Percentiles rank a stretch among this genome's conserved stretches.
Conservation (phyloP, 2,329 filamentous ascomycete species). For the Trichophyton schoenleinii region DNA sequence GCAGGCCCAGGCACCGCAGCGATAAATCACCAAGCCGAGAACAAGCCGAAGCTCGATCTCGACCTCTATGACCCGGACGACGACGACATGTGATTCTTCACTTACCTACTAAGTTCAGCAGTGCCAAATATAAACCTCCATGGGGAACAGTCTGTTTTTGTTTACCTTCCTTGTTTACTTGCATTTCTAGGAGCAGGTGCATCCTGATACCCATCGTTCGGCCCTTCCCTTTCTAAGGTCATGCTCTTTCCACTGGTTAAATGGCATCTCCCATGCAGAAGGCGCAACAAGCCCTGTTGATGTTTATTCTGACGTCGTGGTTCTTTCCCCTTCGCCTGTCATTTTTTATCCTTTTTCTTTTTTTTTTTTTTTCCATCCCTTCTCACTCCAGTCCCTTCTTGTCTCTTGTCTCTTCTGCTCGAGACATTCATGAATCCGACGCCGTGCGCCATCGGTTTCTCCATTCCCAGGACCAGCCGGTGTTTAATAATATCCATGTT, state of each 20-base stretch:
- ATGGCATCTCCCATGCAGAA: not conserved
- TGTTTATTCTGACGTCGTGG: not conserved
- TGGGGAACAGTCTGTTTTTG: not conserved
- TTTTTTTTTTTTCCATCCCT: not conserved
- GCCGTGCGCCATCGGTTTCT: not conserved
- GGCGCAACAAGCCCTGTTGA: not conserved
- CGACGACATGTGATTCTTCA: conserved; percentile 23
- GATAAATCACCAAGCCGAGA: conserved; percentile 14
- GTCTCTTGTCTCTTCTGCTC: not conserved
- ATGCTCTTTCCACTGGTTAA: not conserved
- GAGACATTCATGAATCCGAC: not conserved
- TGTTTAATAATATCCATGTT: not conserved
- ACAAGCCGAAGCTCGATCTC: conserved; percentile 31
- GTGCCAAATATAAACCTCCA: not conserved
- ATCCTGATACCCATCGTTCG: not conserved
- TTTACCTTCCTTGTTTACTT: not conserved
- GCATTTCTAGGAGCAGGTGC: not conserved
- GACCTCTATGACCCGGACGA: conserved; percentile 36
- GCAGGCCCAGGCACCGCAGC: not conserved
- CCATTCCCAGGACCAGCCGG: not conserved
- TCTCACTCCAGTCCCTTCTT: not conserved
- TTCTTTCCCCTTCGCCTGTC: not conserved
- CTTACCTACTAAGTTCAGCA: not conserved
- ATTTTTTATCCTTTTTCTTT: not conserved
- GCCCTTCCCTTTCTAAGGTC: not conserved